Conservation (phyloP, 352 stramenopile species). For the Phytophthora meadii region DNA sequence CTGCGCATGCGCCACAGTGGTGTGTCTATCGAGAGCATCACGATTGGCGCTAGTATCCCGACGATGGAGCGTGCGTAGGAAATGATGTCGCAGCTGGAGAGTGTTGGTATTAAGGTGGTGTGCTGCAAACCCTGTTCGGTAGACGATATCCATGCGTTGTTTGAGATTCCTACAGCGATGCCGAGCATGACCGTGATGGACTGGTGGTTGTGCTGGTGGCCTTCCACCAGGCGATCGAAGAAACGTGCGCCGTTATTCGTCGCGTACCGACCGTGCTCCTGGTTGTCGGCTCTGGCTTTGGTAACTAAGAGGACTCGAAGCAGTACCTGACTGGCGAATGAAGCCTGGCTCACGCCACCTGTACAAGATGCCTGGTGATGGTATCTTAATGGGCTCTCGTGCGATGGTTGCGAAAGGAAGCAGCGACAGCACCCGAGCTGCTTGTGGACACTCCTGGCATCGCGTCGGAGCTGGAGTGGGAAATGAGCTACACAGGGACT, state of each 20-base stretch:
- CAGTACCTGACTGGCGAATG: constrained; percentile 87
- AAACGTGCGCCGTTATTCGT: constrained; percentile 80
- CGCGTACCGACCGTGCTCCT: constrained; percentile 84
- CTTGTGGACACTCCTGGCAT: constrained; percentile 84
- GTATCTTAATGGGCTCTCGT: constrained; percentile 83
- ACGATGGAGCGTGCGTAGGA: constrained; percentile 82
- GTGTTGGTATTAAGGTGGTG: constrained; percentile 79
- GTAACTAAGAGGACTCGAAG: constrained; percentile 83
- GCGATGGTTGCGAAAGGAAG: constrained; percentile 90
- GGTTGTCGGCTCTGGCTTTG: constrained; percentile 88
- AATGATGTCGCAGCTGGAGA: constrained; percentile 74
- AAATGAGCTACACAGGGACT: constrained; percentile 74
- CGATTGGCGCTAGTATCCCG: constrained; percentile 85
- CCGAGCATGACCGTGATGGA: constrained; percentile 85
- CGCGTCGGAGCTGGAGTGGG: constrained; percentile 74
- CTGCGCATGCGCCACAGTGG: constrained; percentile 80
- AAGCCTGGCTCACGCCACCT: constrained; percentile 60
- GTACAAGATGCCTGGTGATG: constrained; percentile 82
- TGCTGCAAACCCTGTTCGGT: constrained; percentile 87
- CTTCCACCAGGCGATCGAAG: constrained; percentile 81
- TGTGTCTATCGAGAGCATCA: constrained; percentile 89
- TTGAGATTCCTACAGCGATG: constrained; percentile 73
- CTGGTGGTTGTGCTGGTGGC: constrained; percentile 80
- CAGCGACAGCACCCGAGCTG: constrained; percentile 75
- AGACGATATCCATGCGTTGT: constrained; percentile 74